Base-by-base conservation (phyloP, 2,329 filamentous ascomycete genomes). In the Microcyclospora tardicrescens region DNA sequence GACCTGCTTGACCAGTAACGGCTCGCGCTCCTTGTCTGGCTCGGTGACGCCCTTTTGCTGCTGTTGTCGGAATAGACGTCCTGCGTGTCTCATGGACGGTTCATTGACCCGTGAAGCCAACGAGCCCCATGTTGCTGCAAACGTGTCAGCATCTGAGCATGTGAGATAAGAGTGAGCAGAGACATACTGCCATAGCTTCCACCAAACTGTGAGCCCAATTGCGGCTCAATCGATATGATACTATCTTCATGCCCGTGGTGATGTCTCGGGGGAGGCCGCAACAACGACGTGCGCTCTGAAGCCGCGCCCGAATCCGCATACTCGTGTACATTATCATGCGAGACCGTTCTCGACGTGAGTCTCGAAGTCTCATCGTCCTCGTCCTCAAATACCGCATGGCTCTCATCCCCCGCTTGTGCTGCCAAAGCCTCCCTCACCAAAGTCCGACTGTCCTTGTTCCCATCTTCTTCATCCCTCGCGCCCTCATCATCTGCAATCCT, bases 1-100 rank as follows among this genome's bases (percentile, higher is more conserved):
- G 10, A 94, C 73, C 59, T 87, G 82, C 63, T 86, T 89, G 38
- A 95, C 79, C n/a, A 94, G 65, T 39, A 95, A 71, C 2, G 84
- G 83, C 48, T 83, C 77, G n/a, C 62, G 56, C 49, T 65, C 64
- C 39, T 65, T 63, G 41, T 68, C 64, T 4, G 12, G 12, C 35
- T 61, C 63, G 8, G 56, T 56, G 4, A 57, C 55, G 29, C 61
- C 63, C 44, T 63, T 58, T 30, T 61, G 37, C 43, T 68, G 66
- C 49, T 68, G 66, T 51, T 67, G 63, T 16, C 57, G 61, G 53
- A 68, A 69, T 5, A 70, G 53, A 6, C 63, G 59, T 12, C 72
- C 71, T 2, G 73, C 72, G 58, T 75, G 67, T 37, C 67, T 63
- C 57, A 73, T 68, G 1, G 71, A 68, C 6, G 69, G 64, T 40